phyloP scores from a whole-genome alignment of 176 grass and related monocot species.

The Juncus effusus region DNA sequence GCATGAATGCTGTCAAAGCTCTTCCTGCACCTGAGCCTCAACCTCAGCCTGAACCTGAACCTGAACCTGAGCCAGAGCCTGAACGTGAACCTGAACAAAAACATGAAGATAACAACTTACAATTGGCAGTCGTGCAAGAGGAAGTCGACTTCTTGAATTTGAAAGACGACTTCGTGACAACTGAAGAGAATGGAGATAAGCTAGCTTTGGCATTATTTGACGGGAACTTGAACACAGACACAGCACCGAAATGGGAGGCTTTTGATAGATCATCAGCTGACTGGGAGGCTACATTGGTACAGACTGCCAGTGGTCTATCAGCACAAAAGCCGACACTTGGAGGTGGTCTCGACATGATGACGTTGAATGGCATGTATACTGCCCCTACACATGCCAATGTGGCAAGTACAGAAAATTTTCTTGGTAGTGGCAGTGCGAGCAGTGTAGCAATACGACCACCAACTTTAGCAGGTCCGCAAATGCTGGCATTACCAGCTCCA shows the following conservation, averaged over 20 bases:
- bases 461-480: conserved; percentile 23
- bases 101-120: conserved; percentile 13
- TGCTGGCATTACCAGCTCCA: conserved; percentile 51
- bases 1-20: conserved; percentile 46
- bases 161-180: conserved; percentile 44
- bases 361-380: conserved; percentile 76
- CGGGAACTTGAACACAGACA: conserved; percentile 11
- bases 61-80: not conserved
- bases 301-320: conserved; percentile 50
- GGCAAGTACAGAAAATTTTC: conserved; percentile 15
- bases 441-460: conserved; percentile 42
- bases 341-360: conserved; percentile 55
- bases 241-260: conserved; percentile 28
- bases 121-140: conserved; percentile 1
- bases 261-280: conserved; percentile 41
- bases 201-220: conserved; percentile 60
- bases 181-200: conserved; percentile 46
- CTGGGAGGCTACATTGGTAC: conserved; percentile 67
- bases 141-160: conserved; percentile 61
- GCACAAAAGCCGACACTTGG: conserved; percentile 50
- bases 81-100: not conserved
- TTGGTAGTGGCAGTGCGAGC: conserved; percentile 49
- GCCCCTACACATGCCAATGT: conserved; percentile 20
- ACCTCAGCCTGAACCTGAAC: conserved; percentile 8
- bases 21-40: conserved; percentile 37